These are phyloP conservation scores for Delphinella strobiligena DNA, from an alignment of 2,329 filamentous ascomycete genomes.

Conservation along the genomic window DNA sequence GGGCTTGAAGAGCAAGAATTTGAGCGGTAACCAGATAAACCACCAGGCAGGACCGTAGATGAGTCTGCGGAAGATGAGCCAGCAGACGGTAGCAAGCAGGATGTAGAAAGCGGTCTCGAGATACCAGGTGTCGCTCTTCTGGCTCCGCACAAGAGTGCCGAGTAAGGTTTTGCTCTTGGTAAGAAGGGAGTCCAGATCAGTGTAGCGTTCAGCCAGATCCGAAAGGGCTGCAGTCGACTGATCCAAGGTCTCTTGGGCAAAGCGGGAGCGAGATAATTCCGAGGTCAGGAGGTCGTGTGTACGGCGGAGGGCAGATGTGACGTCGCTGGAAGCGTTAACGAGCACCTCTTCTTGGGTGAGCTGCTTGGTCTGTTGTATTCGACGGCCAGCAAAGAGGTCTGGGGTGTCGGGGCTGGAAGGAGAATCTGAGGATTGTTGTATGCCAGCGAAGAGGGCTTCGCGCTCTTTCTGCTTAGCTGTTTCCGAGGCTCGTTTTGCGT, in stretches of 20 bases:
- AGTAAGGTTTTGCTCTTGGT: constrained; percentile 63
- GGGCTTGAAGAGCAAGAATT: constrained; percentile 11
- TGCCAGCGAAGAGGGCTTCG: constrained; percentile 58
- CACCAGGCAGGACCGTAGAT: constrained; percentile 86
- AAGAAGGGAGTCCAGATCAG: constrained; percentile 64
- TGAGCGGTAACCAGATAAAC: constrained; percentile 64
- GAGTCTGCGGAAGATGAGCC: constrained; percentile 75
- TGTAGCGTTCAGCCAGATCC: constrained; percentile 71
- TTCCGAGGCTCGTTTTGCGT: constrained; percentile 63
- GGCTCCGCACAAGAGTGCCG: constrained; percentile 66
- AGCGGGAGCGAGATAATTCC: constrained; percentile 76
- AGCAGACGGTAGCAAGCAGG: constrained; percentile 61
- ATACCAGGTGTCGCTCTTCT: constrained; percentile 98
- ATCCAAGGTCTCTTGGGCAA: constrained; percentile 77
- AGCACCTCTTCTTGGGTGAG: constrained; percentile 60
- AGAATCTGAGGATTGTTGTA: constrained; percentile 32
- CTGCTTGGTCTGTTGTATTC: constrained; percentile 27
- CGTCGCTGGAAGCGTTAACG: constrained; percentile 65
- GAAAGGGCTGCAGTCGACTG: constrained; percentile 74
- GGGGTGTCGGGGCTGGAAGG: constrained; percentile 18
- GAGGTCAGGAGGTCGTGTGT: constrained; percentile 78
- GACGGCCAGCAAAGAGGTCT: constrained; percentile 24
- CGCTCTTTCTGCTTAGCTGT: constrained; percentile 64
- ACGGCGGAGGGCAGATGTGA: constrained; percentile 70
- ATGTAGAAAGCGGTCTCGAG: constrained; percentile 81